phyloP scores from a whole-genome alignment of 2,329 filamentous ascomycete genomes.

The Metarhizium humberi region DNA sequence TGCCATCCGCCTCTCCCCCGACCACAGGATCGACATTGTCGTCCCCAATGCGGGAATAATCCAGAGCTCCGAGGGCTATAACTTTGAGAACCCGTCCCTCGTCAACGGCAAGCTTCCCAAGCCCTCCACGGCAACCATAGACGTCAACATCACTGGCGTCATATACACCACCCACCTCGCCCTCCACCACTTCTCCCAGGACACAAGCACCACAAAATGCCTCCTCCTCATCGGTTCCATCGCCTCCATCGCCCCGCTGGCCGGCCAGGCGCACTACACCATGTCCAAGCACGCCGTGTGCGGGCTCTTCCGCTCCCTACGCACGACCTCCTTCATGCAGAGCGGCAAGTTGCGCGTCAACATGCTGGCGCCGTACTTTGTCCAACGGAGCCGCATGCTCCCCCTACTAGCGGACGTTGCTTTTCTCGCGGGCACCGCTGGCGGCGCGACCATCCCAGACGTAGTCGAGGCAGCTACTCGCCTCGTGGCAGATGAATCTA shows the following conservation, averaged over 20 bases:
- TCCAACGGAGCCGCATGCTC: slow-evolving; percentile 48
- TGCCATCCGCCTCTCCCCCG: slow-evolving; percentile 42
- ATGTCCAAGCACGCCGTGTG: slow-evolving; percentile 57
- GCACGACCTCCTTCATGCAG: slow-evolving; percentile 32
- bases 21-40: slow-evolving; percentile 50
- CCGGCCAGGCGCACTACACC: slow-evolving; percentile 43
- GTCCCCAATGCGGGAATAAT: slow-evolving; percentile 59
- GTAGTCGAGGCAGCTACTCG: slow-evolving; percentile 56
- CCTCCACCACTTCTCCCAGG: slow-evolving; percentile 31
- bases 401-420: slow-evolving; percentile 34
- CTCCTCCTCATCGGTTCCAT: slow-evolving; percentile 55
- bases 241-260: slow-evolving; percentile 40
- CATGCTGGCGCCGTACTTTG: slow-evolving; percentile 58
- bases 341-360: slow-evolving; percentile 48
- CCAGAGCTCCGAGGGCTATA: slow-evolving; percentile 15
- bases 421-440: slow-evolving; percentile 43
- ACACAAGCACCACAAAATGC: slow-evolving; percentile 38
- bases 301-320: slow-evolving; percentile 52
- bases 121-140: slow-evolving; percentile 43
- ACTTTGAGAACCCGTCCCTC: slow-evolving; percentile 38
- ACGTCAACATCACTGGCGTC: slow-evolving; percentile 55
- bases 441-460: slow-evolving; percentile 42
- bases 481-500: slow-evolving; percentile 47
- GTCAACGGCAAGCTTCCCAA: slow-evolving; percentile 30
- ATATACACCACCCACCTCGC: slow-evolving; percentile 58